Evolutionary conservation across 495 filamentous ascomycete genomes (phyloP).

Genomic region (Trypethelium eluteriae): DNA sequence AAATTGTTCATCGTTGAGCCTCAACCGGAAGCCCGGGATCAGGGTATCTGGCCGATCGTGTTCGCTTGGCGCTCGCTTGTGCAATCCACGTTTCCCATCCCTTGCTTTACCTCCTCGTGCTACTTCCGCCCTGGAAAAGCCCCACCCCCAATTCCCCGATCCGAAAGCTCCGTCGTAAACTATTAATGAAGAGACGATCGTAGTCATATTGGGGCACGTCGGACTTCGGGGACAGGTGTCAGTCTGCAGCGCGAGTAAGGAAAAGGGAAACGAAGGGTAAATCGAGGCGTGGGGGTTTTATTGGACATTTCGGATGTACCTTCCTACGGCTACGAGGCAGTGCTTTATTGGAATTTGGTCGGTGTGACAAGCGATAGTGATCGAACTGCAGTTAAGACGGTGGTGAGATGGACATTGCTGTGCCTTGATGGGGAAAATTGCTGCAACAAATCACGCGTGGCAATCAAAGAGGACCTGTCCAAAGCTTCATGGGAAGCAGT

Average conservation of each 20-base stretch:
- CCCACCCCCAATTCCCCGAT: neutral
- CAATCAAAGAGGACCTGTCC: neutral
- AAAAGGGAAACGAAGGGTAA: too few relatives aligned
- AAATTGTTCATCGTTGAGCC: neutral
- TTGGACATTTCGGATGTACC: too few relatives aligned
- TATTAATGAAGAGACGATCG: too few relatives aligned
- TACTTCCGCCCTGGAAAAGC: neutral
- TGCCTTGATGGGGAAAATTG: neutral
- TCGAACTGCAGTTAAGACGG: too few relatives aligned
- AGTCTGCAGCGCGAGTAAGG: too few relatives aligned
- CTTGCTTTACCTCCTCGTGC: neutral
- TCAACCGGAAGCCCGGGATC: neutral
- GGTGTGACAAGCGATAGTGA: too few relatives aligned
- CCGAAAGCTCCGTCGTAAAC: neutral
- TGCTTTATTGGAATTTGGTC: too few relatives aligned
- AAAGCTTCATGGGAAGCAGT: slow-evolving; percentile 8
- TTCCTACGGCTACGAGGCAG: too few relatives aligned
- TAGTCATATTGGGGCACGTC: too few relatives aligned
- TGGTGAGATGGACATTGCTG: neutral
- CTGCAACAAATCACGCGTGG: neutral
- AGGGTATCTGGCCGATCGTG: neutral
- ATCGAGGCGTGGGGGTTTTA: too few relatives aligned
- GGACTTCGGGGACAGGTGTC: too few relatives aligned
- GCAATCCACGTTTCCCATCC: neutral
- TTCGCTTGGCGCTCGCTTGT: neutral